Evolutionary conservation across 768 basidiomycete genomes (phyloP).

Genomic region (Flagelloscypha sp.): DNA sequence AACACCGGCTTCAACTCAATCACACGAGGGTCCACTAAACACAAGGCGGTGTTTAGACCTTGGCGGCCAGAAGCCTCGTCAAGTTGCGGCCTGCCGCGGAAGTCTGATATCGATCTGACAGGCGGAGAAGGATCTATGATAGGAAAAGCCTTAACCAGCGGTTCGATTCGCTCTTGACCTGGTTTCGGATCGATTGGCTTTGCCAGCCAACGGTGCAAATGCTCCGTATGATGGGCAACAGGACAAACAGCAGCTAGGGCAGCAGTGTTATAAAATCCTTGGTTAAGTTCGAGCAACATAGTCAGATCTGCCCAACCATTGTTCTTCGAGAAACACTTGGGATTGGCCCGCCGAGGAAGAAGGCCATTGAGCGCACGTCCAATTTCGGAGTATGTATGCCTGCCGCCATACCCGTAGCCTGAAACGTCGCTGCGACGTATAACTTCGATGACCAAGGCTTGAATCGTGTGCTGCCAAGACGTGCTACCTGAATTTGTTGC

Average conservation of each 20-base stretch:
- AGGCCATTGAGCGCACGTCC: constrained; percentile 19
- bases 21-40: no score
- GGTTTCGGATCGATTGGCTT: constrained; percentile 14
- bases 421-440: constrained; percentile 15
- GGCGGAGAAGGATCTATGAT: constrained; percentile 6
- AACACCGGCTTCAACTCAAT: no score
- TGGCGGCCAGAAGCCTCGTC: no score
- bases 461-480: constrained; percentile 16
- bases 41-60: no score
- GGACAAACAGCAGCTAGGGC: constrained; percentile 17
- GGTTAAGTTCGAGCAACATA: constrained; percentile 20
- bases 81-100: no score
- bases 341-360: constrained; percentile 14
- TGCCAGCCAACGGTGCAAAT: constrained; percentile 14
- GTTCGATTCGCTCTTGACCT: constrained; percentile 16
- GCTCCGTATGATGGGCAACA: constrained; percentile 1
- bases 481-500: constrained; percentile 11
- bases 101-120: no score
- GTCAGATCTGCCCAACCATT: constrained; percentile 19
- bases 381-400: constrained; percentile 9
- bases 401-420: no score
- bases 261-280: constrained; percentile 19
- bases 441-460: constrained; percentile 16
- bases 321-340: constrained; percentile 10
- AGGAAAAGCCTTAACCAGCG: constrained; percentile 16